A percentile compares a stretch with the other conserved stretches of the same genome.
phyloP scores from a whole-genome alignment of 768 basidiomycete genomes.

The Lentinula sp. region DNA sequence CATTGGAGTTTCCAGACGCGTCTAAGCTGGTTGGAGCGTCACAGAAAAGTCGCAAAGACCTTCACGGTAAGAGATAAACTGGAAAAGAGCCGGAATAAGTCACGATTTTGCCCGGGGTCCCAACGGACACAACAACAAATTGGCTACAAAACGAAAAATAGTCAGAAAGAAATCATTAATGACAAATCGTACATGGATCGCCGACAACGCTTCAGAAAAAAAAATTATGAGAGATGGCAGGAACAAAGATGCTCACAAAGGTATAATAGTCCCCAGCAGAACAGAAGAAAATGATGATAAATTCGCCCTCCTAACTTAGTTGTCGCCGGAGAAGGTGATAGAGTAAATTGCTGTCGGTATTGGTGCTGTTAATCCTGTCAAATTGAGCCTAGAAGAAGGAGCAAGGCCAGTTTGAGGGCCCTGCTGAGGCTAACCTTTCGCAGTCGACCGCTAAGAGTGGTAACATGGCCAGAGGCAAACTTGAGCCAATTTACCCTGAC shows the following conservation, averaged over 20 bases:
- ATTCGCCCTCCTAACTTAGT: background rate
- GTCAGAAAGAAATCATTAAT: background rate
- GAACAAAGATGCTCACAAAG: background rate
- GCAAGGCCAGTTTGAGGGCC: background rate
- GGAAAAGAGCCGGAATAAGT: background rate
- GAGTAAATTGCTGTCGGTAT: background rate
- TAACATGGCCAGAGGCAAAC: background rate
- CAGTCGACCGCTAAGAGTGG: background rate
- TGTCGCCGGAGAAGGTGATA: background rate
- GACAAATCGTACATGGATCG: background rate
- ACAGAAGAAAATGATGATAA: background rate
- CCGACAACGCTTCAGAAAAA: background rate
- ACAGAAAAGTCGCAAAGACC: background rate
- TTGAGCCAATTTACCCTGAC: background rate
- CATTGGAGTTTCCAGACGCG: conserved; percentile 20
- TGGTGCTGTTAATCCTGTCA: background rate
- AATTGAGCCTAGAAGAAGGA: background rate
- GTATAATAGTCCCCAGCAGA: background rate
- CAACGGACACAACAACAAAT: background rate
- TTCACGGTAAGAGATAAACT: background rate
- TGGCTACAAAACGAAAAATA: background rate
- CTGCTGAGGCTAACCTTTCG: background rate
- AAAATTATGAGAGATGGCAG: background rate
- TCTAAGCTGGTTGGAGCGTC: background rate
- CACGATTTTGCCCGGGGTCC: background rate